A percentile compares a stretch with the other conserved stretches of the same genome.
phyloP scores from a whole-genome alignment of 352 stramenopile genomes.

The Globisporangium echinulatum region DNA sequence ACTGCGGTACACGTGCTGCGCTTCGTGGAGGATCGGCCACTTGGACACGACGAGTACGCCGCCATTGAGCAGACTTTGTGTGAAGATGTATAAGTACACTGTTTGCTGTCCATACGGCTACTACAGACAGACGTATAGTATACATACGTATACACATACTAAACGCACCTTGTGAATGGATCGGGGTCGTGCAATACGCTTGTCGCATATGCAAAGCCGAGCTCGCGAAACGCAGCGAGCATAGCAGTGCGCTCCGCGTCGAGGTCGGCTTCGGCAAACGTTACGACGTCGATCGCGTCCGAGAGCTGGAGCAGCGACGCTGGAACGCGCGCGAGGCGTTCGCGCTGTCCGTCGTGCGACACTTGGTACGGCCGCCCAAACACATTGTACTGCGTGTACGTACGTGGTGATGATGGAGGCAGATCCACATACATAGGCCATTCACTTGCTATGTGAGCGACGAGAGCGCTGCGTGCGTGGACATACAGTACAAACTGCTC shows the following conservation, averaged over 20 bases:
- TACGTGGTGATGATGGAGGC: neutral
- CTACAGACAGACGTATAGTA: neutral
- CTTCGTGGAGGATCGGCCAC: constrained; percentile 73
- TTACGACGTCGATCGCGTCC: constrained; percentile 60
- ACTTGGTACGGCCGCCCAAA: constrained; percentile 69
- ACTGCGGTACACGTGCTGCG: constrained; percentile 68
- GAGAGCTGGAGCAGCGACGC: constrained; percentile 39
- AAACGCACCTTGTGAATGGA: constrained; percentile 56
- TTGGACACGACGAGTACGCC: constrained; percentile 78
- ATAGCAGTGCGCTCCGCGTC: constrained; percentile 45
- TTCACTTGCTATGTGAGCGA: neutral
- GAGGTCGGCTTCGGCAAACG: constrained; percentile 67
- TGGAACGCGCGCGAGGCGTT: constrained; percentile 57
- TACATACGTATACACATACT: constrained; percentile 5
- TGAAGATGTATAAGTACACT: neutral
- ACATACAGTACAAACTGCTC: neutral
- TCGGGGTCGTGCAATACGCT: constrained; percentile 69
- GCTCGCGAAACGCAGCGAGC: constrained; percentile 45
- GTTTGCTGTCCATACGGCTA: neutral
- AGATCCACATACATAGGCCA: neutral
- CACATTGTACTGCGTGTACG: constrained; percentile 63
- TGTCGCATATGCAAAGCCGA: constrained; percentile 58
- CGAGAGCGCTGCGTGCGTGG: neutral
- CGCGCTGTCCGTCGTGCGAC: constrained; percentile 60
- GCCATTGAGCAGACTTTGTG: constrained; percentile 56